A percentile compares a stretch with the other conserved stretches of the same genome.
Evolutionary conservation across 345 rosid species (phyloP).

Genomic region (Salix arbutifolia): DNA sequence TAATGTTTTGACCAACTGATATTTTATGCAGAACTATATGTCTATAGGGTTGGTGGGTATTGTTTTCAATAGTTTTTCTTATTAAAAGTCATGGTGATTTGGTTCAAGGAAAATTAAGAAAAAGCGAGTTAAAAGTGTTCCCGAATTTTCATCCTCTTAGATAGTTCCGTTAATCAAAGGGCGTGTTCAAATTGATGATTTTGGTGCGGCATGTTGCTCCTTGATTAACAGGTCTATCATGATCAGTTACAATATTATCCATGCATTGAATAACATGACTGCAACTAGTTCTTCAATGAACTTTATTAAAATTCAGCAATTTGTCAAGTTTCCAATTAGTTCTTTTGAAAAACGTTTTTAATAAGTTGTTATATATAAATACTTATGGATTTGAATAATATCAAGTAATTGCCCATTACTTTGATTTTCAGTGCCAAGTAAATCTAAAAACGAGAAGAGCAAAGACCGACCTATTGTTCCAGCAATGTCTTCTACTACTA

Average conservation of each 20-base stretch:
- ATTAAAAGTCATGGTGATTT: not conserved
- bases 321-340: not conserved
- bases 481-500: conserved; percentile 14
- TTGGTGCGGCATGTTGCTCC: not conserved
- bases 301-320: not conserved
- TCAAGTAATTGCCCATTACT: not conserved
- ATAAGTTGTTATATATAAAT: not conserved
- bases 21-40: not conserved
- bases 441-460: conserved; percentile 16
- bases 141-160: not conserved
- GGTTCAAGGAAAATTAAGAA: not conserved
- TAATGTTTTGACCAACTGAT: not conserved
- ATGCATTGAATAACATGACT: not conserved
- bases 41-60: not conserved
- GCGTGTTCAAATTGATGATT: not conserved
- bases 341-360: not conserved
- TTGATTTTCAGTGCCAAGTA: conserved; percentile 17
- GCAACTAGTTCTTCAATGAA: not conserved
- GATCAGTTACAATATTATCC: not conserved
- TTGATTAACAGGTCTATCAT: not conserved
- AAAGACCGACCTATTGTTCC: conserved; percentile 19
- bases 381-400: not conserved
- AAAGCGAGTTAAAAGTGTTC: not conserved
- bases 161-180: not conserved
- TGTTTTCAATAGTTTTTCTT: not conserved